These are phyloP conservation scores for Hyaloraphidium curvatum DNA, from an alignment of 192 early-diverging fungal genomes.

Conservation along the genomic window DNA sequence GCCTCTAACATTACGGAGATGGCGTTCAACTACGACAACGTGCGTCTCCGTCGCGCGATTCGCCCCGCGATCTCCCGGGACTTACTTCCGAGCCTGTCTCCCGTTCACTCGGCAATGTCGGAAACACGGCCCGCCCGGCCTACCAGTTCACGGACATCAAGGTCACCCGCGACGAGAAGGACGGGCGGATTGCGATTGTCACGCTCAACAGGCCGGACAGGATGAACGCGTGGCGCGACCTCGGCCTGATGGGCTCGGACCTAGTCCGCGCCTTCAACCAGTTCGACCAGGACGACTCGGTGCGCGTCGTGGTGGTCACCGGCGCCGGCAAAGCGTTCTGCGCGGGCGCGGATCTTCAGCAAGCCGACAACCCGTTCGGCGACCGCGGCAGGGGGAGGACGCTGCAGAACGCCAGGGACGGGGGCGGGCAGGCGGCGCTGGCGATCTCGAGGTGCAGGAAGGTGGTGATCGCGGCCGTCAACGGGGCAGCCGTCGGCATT, in stretches of 20 bases:
- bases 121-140: too few relatives aligned
- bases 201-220: not conserved
- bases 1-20: too few relatives aligned
- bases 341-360: conserved; percentile 8
- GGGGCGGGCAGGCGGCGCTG: conserved; percentile 5
- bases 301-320: conserved; percentile 10
- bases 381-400: not conserved
- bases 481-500: conserved; percentile 13
- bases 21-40: too few relatives aligned
- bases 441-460: conserved; percentile 9
- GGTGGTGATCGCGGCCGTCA: conserved; percentile 12
- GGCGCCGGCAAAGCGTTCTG: conserved; percentile 10
- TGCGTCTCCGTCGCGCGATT: too few relatives aligned
- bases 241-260: not conserved
- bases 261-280: not conserved
- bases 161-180: not conserved
- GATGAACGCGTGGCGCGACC: not conserved
- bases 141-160: conserved; percentile 3
- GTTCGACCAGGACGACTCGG: conserved; percentile 2
- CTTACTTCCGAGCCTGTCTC: too few relatives aligned
- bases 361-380: not conserved
- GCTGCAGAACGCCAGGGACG: conserved; percentile 8
- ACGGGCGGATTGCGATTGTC: not conserved
- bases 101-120: too few relatives aligned
- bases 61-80: too few relatives aligned